Base-by-base conservation (phyloP, 768 basidiomycete species). In the Hygrophoropsis aurantiaca region DNA sequence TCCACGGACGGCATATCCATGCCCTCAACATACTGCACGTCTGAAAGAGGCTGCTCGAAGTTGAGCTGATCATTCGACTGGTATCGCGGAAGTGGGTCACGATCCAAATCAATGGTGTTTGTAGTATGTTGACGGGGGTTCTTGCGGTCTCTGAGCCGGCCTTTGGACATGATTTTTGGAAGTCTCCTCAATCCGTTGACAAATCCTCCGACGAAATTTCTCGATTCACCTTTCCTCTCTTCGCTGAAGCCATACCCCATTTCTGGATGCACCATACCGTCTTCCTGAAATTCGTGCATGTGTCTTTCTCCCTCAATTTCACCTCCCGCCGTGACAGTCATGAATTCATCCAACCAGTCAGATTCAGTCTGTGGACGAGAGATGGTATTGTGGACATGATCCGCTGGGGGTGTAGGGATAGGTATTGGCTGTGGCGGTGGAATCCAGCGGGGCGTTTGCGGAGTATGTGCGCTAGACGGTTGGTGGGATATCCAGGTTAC, bases 111-210 rank as follows among this genome's bases (percentile, higher is more conserved):
- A 50, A 36, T 59, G 64, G 23, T 55, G 48, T 18, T 44, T 43
- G 15, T 16, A 50, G 18, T 47, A 53, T 21, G 45, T 57, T 42
- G 32, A 30, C 9, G 5, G 51, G 55, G 43, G 46, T 27, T 36
- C 33, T 42, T 39, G 40, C n/a, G 11, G 38, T 55, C 40, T 40
- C 40, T 24, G 49, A 46, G 44, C 27, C n/a, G 42, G 47, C 46
- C 50, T 40, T 20, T 46, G 51, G n/a, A 43, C 45, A 13, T 46
- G 47, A 57, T 49, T 32, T 54, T 54, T 38, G 61, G 55, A 19
- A 60, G 52, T 42, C 62, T 66, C 51, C 62, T 68, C 7, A 74
- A 44, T 4, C 67, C 65, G 1, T 57, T 55, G 44, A 72, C 66
- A 16, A 74, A 47, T 1, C 64, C 61, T 15, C 59, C 61, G 4